Evolutionary conservation across 2,329 filamentous ascomycete genomes (phyloP).

Genomic region (Microcera coccophila): DNA sequence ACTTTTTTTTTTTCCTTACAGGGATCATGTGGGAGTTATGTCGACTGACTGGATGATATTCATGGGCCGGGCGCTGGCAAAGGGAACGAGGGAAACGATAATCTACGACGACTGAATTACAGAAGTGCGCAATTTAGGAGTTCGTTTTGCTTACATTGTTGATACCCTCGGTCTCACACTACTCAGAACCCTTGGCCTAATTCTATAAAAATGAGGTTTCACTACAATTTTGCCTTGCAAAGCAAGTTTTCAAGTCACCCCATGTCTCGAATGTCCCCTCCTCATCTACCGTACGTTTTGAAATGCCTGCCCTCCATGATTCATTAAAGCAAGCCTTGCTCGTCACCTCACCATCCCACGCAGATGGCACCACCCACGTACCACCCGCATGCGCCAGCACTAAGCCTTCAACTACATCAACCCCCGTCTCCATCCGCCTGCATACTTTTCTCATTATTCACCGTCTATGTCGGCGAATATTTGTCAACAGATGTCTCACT

Average conservation of each 20-base stretch:
- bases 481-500: no score
- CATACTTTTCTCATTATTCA: no score
- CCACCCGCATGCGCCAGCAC: no score
- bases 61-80: neutral
- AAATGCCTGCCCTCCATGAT: neutral
- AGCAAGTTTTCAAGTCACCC: no score
- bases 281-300: no score
- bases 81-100: neutral
- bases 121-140: neutral
- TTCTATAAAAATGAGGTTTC: neutral
- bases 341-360: conserved; percentile 42
- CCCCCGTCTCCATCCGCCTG: no score
- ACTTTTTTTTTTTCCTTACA: no score
- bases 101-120: neutral
- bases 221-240: no score
- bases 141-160: neutral
- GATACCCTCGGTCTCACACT: neutral
- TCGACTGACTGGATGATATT: neutral
- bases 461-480: no score
- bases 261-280: no score
- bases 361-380: conserved; percentile 46
- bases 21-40: neutral
- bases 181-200: neutral
- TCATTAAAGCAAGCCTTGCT: neutral
- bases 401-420: no score